phyloP scores from a whole-genome alignment of 2,329 filamentous ascomycete species.

The Aspergillus ustus region DNA sequence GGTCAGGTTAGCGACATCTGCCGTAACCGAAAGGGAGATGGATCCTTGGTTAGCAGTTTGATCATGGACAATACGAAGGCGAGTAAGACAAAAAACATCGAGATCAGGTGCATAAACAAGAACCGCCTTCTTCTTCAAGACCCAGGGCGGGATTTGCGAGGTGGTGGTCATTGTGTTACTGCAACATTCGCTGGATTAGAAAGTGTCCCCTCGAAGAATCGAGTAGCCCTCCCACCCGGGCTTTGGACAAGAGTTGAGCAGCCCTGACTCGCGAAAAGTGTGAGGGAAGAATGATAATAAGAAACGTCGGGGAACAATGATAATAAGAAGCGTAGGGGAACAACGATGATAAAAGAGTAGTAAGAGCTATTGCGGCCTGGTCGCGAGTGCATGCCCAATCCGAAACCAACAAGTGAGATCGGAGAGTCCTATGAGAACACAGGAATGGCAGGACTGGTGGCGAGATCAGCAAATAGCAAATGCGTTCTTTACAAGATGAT shows the following conservation, averaged over 20 bases:
- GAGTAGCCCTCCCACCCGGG: constrained; percentile 30
- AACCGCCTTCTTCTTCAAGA: constrained; percentile 26
- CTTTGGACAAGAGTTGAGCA: constrained; percentile 27
- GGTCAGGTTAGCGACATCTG: constrained; percentile 24
- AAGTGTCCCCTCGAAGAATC: constrained; percentile 26
- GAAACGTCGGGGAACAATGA: constrained; percentile 15
- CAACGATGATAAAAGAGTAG: constrained; percentile 19
- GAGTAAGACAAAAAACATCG: constrained; percentile 20
- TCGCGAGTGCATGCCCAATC: constrained; percentile 16
- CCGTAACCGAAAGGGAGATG: constrained; percentile 23
- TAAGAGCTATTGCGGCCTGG: constrained; percentile 12
- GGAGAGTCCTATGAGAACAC: constrained; percentile 29
- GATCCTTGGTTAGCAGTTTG: constrained; percentile 24
- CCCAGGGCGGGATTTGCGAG: constrained; percentile 18
- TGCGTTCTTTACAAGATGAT: not conserved
- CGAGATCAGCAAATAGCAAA: constrained; percentile 25
- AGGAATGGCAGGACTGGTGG: constrained; percentile 29
- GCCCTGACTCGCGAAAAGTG: constrained; percentile 28
- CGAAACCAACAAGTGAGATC: constrained; percentile 22
- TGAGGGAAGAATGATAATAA: constrained; percentile 14
- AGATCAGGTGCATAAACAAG: constrained; percentile 21
- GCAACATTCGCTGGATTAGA: constrained; percentile 19
- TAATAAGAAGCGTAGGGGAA: no score
- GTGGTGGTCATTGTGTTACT: constrained; percentile 22
- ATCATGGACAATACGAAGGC: constrained; percentile 26